Evolutionary conservation across 2,329 filamentous ascomycete species (phyloP), one percentile per base, ranked within the genome.

Genomic region (Beauveria brongniartii): DNA sequence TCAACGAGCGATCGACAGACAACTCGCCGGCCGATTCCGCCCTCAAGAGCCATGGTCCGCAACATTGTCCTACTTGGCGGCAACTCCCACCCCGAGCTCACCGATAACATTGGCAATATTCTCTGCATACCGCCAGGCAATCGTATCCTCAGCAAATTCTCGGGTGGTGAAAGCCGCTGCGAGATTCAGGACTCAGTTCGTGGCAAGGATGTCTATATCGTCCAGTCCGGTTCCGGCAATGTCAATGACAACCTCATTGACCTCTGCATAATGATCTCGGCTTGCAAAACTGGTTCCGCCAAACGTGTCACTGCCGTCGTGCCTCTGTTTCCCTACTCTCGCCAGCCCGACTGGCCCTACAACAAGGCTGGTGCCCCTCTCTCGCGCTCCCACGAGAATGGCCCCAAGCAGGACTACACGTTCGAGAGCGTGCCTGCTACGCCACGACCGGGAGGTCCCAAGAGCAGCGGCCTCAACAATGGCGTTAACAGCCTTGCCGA

Each of bases 151-250:
- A 84, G 82, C 71, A 97, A 97, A 78, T 99, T 99, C 79, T 91
- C 92, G 37, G 91, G 94, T 57, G 94, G 94, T 67, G 94, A 97
- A 79, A 96, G 90, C 67, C 87, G 93, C 60, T 93, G 96, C 65
- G 94, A 97, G 76, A 96, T 99, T 70, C 84, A 92, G 73, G 94
- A 99, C 75, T 96, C 92, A 16, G 94, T 99, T 56, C 89, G 94
- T 68, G 94, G 91, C 68, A 99, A 99, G 75, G 94, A 99, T 85
- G 94, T 97, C 73, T 99, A 95, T 78, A 97, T 97, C 72, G 91
- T 99, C 70, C 93, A 97, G 76, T 94, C 91, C 47, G 92, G 91
- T 67, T 91, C 91, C 67, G 92, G 91, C 65, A 90, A 89, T 69
- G 91, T 97, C 77, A 99, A 99, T 73, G 94, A 99, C 77, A 87